Conservation (phyloP, 1,284 basidiomycete species). For the Ustilago cynodontis region DNA sequence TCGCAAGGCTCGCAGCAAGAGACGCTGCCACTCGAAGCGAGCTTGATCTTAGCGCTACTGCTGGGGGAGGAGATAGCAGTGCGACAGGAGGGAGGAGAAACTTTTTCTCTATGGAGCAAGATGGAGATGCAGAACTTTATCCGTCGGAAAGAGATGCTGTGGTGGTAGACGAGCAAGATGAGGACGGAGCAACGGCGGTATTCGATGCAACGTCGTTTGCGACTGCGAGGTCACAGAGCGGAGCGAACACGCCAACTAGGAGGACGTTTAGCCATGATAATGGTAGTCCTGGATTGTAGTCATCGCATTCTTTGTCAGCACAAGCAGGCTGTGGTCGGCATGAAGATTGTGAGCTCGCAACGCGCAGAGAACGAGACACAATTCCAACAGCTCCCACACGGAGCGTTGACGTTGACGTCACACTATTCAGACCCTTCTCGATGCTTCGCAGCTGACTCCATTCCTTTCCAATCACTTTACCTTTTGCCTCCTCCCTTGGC, state of each 20-base stretch:
- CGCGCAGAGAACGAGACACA: no score
- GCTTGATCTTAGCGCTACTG: slow-evolving; percentile 15
- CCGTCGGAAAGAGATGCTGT: slow-evolving; percentile 48
- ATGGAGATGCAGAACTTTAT: slow-evolving; percentile 27
- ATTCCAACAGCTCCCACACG: not conserved
- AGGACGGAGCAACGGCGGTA: slow-evolving; percentile 18
- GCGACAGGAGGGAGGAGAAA: slow-evolving; percentile 21
- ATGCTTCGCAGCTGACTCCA: not conserved
- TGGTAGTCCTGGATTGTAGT: not conserved
- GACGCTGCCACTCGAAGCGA: slow-evolving; percentile 27
- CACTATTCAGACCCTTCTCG: not conserved
- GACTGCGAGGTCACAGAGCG: slow-evolving; percentile 31
- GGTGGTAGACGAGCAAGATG: slow-evolving; percentile 50
- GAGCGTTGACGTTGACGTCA: not conserved
- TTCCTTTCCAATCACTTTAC: not conserved
- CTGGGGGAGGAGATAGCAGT: slow-evolving; percentile 4
- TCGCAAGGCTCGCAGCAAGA: slow-evolving; percentile 40
- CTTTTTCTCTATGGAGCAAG: slow-evolving; percentile 46
- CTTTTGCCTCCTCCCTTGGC: not conserved
- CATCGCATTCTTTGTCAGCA: no score
- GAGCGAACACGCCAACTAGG: slow-evolving; percentile 41
- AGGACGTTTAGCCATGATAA: slow-evolving; percentile 33
- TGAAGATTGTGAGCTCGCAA: not conserved
- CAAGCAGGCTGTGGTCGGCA: no score
- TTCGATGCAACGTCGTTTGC: slow-evolving; percentile 44